A percentile compares a stretch with the other conserved stretches of the same genome.
These are phyloP conservation scores for Alternaria sp. DNA, from an alignment of 2,329 filamentous ascomycete genomes.

Conservation along the genomic window DNA sequence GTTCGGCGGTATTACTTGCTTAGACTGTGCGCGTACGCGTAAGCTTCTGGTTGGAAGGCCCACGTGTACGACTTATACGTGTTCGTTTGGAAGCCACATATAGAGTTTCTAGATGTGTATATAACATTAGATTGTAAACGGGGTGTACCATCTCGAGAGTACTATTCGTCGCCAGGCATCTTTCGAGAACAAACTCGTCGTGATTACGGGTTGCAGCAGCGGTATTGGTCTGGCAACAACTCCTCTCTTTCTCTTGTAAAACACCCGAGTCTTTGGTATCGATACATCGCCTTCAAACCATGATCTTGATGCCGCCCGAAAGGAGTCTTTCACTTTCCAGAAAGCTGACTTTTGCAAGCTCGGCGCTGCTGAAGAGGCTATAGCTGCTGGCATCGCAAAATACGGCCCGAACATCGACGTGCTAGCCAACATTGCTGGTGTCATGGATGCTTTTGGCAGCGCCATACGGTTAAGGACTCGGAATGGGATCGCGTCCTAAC, in stretches of 20 bases:
- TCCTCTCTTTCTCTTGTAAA: slow-evolving; percentile 27
- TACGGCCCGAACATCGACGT: slow-evolving; percentile 46
- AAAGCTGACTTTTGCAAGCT: slow-evolving; percentile 27
- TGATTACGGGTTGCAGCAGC: slow-evolving; percentile 38
- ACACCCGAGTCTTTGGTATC: slow-evolving; percentile 37
- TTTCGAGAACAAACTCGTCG: slow-evolving; percentile 21
- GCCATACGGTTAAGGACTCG: slow-evolving; percentile 50
- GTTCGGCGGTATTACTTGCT: not conserved
- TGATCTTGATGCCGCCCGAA: slow-evolving; percentile 1
- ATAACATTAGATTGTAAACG: not conserved
- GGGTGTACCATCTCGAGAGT: not conserved
- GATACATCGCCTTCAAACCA: slow-evolving; percentile 31
- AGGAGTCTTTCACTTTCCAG: slow-evolving; percentile 28
- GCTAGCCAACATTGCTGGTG: slow-evolving; percentile 57
- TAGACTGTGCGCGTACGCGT: not conserved
- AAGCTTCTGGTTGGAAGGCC: slow-evolving; percentile 1
- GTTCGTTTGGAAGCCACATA: not conserved
- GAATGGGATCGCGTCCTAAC: slow-evolving; percentile 55
- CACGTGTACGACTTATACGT: not conserved
- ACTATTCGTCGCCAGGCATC: slow-evolving; percentile 8
- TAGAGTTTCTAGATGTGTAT: not conserved
- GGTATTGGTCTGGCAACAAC: slow-evolving; percentile 39
- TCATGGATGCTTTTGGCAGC: slow-evolving; percentile 54
- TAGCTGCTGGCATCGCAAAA: slow-evolving; percentile 28
- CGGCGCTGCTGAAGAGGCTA: slow-evolving; percentile 24